phyloP scores from a whole-genome alignment of 2,329 filamentous ascomycete species.

The Cercospora brassicicola region DNA sequence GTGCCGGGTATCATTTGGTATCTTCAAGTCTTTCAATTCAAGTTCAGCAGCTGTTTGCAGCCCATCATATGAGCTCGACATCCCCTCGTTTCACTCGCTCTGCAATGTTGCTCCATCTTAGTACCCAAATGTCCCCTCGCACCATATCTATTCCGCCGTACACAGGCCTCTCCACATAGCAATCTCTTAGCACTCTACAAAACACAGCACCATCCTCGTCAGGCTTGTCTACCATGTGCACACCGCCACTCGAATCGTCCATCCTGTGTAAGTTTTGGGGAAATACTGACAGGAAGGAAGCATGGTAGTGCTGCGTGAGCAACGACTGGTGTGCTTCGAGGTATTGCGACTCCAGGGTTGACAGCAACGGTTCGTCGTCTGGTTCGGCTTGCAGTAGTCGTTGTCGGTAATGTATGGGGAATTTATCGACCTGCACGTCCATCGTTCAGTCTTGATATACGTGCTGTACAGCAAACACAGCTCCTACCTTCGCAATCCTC shows the following conservation, averaged over 20 bases:
- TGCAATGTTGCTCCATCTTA: slow-evolving; percentile 58
- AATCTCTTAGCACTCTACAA: slow-evolving; percentile 67
- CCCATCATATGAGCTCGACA: slow-evolving; percentile 57
- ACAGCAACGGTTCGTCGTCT: slow-evolving; percentile 53
- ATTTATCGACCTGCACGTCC: slow-evolving; percentile 65
- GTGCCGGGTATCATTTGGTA: slow-evolving; percentile 10
- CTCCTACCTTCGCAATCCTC: slow-evolving; percentile 69
- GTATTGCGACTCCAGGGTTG: slow-evolving; percentile 75
- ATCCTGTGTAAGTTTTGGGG: slow-evolving; percentile 76
- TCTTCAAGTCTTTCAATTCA: neutral
- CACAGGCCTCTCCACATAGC: slow-evolving; percentile 61
- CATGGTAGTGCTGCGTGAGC: slow-evolving; percentile 78
- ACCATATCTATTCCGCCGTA: slow-evolving; percentile 44
- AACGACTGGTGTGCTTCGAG: slow-evolving; percentile 81
- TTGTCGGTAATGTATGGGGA: slow-evolving; percentile 72
- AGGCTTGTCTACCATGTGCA: slow-evolving; percentile 88
- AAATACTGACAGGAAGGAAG: slow-evolving; percentile 81
- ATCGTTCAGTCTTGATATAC: neutral
- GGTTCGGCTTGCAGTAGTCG: slow-evolving; percentile 37
- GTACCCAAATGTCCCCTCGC: slow-evolving; percentile 59
- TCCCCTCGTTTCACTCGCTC: slow-evolving; percentile 72
- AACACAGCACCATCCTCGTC: slow-evolving; percentile 85
- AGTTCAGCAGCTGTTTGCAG: no score
- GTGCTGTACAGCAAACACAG: neutral
- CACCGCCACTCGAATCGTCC: slow-evolving; percentile 85